Conservation (phyloP, 2,329 filamentous ascomycete genomes). For the Raffaelea arxii region DNA sequence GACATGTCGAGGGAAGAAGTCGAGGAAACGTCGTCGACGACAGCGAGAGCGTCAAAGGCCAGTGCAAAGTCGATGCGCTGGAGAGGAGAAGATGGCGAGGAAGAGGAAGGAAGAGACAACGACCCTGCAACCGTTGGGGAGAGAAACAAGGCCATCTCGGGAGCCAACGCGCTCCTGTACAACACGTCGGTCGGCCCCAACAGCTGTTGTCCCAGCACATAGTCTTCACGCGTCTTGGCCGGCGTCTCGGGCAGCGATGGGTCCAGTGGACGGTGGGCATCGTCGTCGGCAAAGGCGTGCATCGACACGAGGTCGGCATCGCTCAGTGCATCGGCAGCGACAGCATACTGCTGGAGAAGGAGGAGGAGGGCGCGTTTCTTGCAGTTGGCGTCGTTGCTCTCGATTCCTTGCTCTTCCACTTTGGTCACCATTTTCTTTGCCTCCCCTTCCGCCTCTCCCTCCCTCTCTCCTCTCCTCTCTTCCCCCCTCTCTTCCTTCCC, state of each 20-base stretch:
- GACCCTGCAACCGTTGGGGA: too few species aligned
- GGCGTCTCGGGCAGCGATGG: conserved; percentile 49
- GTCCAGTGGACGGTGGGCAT: conserved; percentile 47
- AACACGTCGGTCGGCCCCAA: conserved; percentile 37
- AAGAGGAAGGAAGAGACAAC: too few species aligned
- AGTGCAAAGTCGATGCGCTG: conserved; percentile 42
- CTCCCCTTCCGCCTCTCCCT: too few species aligned
- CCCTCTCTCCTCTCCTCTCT: too few species aligned
- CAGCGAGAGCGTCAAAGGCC: conserved; percentile 53
- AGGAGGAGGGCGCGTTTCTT: conserved; percentile 13
- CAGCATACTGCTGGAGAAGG: conserved; percentile 40
- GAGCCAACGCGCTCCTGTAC: conserved; percentile 16
- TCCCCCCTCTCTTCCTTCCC: conserved; percentile 60
- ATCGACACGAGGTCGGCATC: conserved; percentile 52
- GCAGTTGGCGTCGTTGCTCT: neutral
- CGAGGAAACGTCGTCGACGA: conserved; percentile 24
- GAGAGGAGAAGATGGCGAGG: too few species aligned
- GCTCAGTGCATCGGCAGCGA: conserved; percentile 52
- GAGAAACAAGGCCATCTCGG: conserved; percentile 22
- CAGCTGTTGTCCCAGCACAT: conserved; percentile 34
- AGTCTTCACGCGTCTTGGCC: conserved; percentile 38
- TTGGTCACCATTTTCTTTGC: too few species aligned
- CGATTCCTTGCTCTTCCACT: too few species aligned
- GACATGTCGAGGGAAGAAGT: neutral
- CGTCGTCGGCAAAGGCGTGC: conserved; percentile 31